These are phyloP conservation scores for Diaporthe ampelina DNA, from an alignment of 2,329 filamentous ascomycete genomes.

Conservation along the genomic window DNA sequence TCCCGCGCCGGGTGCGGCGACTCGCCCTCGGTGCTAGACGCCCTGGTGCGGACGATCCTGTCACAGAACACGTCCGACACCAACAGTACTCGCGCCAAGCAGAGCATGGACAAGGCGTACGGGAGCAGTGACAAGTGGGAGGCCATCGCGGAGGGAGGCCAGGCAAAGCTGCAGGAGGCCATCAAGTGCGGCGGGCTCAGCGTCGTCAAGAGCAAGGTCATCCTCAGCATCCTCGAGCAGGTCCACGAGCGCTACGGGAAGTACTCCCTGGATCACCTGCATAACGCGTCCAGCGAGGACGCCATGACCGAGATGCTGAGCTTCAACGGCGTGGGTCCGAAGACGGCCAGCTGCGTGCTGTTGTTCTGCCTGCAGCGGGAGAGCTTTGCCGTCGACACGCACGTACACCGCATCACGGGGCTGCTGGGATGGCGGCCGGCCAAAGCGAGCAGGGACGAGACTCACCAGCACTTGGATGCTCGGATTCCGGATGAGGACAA, in stretches of 20 bases:
- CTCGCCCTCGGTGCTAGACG: slow-evolving; percentile 65
- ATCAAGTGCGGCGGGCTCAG: slow-evolving; percentile 81
- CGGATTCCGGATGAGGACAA: slow-evolving; percentile 62
- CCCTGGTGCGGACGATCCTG: slow-evolving; percentile 65
- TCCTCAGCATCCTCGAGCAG: slow-evolving; percentile 77
- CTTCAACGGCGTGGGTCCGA: slow-evolving; percentile 67
- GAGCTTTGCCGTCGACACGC: slow-evolving; percentile 67
- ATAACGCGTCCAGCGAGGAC: slow-evolving; percentile 57
- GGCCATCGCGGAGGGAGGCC: slow-evolving; percentile 56
- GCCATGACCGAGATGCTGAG: slow-evolving; percentile 64
- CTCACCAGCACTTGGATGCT: slow-evolving; percentile 65
- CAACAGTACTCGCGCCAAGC: slow-evolving; percentile 72
- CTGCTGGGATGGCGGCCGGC: slow-evolving; percentile 63
- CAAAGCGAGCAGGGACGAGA: slow-evolving; percentile 57
- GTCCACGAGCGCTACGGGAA: slow-evolving; percentile 62
- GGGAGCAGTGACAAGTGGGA: slow-evolving; percentile 60
- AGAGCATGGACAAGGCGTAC: slow-evolving; percentile 60
- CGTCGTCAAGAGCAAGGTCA: slow-evolving; percentile 79
- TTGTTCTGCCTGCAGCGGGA: slow-evolving; percentile 64
- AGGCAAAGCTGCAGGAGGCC: slow-evolving; percentile 63
- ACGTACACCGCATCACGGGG: slow-evolving; percentile 64
- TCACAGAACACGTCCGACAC: slow-evolving; percentile 66
- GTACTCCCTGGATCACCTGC: slow-evolving; percentile 65
- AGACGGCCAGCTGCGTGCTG: slow-evolving; percentile 67
- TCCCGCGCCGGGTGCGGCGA: slow-evolving; percentile 74